These are phyloP conservation scores for Linum usitatissimum DNA, from an alignment of 345 rosid species.

Conservation along the genomic window DNA sequence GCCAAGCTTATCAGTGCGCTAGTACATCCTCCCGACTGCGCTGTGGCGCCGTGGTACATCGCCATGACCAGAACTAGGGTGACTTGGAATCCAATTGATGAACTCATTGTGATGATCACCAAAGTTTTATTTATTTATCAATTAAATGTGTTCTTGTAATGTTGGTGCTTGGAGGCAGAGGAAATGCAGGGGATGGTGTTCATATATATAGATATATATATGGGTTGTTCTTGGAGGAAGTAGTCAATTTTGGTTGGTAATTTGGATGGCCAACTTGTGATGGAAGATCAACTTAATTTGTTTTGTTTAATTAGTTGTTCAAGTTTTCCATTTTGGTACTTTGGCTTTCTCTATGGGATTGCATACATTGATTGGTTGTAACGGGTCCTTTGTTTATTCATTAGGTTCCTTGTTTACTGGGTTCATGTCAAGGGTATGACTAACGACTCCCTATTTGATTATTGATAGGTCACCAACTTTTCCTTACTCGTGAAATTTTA, in stretches of 20 bases:
- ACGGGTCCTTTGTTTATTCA: no score
- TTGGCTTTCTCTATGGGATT: no score
- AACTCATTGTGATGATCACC: constrained; percentile 17
- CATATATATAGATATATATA: background rate
- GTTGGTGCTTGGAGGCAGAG: background rate
- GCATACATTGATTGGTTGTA: no score
- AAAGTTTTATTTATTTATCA: no score
- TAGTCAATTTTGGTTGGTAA: background rate
- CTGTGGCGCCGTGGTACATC: constrained; percentile 12
- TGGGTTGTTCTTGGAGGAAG: background rate
- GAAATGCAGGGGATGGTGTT: background rate
- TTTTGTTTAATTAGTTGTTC: no score
- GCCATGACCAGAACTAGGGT: constrained; percentile 9
- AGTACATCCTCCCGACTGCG: constrained; percentile 31
- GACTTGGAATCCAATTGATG: constrained; percentile 11
- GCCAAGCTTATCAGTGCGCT: constrained; percentile 21
- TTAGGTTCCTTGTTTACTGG: no score
- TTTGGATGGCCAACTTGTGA: constrained; percentile 3
- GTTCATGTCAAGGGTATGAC: no score
- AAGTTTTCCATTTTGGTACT: no score
- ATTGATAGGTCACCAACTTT: no score
- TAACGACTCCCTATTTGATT: no score
- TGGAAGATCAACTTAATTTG: background rate
- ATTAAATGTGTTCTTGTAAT: no score
- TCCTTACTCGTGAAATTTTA: no score